Base-by-base conservation (phyloP, 352 stramenopile genomes). In the Globisporangium spinosum region DNA sequence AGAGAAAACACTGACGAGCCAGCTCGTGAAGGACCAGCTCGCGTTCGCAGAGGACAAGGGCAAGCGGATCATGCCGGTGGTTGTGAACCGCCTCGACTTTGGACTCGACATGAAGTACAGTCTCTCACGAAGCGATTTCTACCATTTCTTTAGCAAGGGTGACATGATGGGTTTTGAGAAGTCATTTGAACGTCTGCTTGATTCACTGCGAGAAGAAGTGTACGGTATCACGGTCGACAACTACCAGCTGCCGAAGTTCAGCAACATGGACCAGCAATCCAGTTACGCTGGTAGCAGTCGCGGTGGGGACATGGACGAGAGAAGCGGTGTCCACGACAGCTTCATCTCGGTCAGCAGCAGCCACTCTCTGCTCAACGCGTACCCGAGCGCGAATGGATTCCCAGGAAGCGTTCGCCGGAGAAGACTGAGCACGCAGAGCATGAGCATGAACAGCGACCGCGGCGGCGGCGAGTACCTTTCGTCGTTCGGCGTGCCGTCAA, bases 31-130 rank as follows among this genome's bases (percentile, higher is more conserved):
- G 56, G 85, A 93, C 58, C 85, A 95, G 63, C 72, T 95, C 15
- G 85, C 87, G 13, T 95, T 93, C 55, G 87, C 85, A 0, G 87
- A 95, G 67, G 85, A 93, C 73, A 95, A 95, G 65, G 85, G 87
- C 58, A 93, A 93, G 69, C 84, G 79, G 29, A 92, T 95, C 58
- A 69, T 93, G 22, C 85, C 87, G 0, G 76, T 95, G 0, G 85
- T 91, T 7, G 79, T 89, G 0, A 89, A 93, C 53, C 75, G 70
- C 38, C 76, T 92, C 53, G 73, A 85, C 53, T 85, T 94, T 57
- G 77, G 69, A 12, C 73, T 93, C 29, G 87, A 91, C 40, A 79
- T 91, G 65, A 87, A 93, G 76, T 95, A 93, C 68, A 90, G 70
- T n/a, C 76, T 95, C 5, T 75, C 85, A 40, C 82, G 87, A 10